Base-by-base conservation (phyloP, 306 rosid genomes). In the Cucumis hystrix region DNA sequence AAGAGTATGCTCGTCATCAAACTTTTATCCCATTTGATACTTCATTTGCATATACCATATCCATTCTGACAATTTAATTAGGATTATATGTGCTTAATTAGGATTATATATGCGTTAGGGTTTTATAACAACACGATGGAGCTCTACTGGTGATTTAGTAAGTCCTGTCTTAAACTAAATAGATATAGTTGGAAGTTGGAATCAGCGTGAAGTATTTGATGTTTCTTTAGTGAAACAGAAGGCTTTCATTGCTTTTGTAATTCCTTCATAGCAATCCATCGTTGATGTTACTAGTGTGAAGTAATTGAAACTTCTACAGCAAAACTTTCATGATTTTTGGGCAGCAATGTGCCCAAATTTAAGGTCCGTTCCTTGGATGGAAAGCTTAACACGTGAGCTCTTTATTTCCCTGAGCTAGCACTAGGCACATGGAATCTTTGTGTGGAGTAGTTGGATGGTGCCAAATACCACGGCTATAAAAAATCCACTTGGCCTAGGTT, bases 1-100 rank as follows among this genome's bases (percentile, higher is more conserved):
- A 96, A 85, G 99, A 96, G 99, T 96, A 92, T 69, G 97, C 78
- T 73, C 71, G 15, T 71, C 63, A 47, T 78, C 45, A 6, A 59
- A 23, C 80, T 43, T 47, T 6, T 83, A n/a, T 14, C 78, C 70
- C 61, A 33, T 30, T 51, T 51, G 41, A 45, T 47, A 25, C 76
- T 45, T 47, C 15, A 20, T 47, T 37, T 23, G 13, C 39, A 47
- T 70, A 45, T 23, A 47, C 41, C 13, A 45, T 45, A 4, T 47
- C 23, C 47, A 23, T 49, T 43, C 58, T 70, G 56, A 25, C 45
- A 23, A 70, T 16, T 47, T 49, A 25, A 40, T 70, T 70, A 16
- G 40, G 59, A 70, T 47, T 70, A 25, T 47, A 45, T 43, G 25
- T 47, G 75, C 7, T 18, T 45, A 25, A 40, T 70, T 70, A 16